Evolutionary conservation across 768 basidiomycete genomes (phyloP).

Genomic region (Boletus tylopilopsis): DNA sequence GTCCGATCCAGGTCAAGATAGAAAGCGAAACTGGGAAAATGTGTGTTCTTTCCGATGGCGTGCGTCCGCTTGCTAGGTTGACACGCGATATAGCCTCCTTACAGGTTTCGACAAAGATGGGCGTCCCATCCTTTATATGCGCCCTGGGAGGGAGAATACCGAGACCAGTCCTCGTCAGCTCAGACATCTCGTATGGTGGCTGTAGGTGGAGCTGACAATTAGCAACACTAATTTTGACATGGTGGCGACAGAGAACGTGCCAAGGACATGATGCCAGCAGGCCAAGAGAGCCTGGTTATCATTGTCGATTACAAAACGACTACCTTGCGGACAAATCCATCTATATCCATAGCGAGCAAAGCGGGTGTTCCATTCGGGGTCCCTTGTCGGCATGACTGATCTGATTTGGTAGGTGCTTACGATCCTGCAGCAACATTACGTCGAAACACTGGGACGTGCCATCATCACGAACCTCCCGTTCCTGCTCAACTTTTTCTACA

Average conservation of each 20-base stretch:
- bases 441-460: slow-evolving; percentile 82
- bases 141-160: slow-evolving; percentile 85
- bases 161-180: slow-evolving; percentile 73
- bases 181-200: slow-evolving; percentile 80
- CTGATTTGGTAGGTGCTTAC: slow-evolving; percentile 49
- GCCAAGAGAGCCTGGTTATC: slow-evolving; percentile 79
- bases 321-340: slow-evolving; percentile 79
- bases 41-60: slow-evolving; percentile 38
- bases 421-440: slow-evolving; percentile 87
- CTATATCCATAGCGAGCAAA: slow-evolving; percentile 75
- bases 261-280: slow-evolving; percentile 82
- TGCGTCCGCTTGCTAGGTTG: not conserved
- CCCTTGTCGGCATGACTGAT: not conserved
- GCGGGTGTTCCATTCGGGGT: slow-evolving; percentile 27
- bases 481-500: slow-evolving; percentile 74
- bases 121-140: slow-evolving; percentile 86
- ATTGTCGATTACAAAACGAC: slow-evolving; percentile 84
- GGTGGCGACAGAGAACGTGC: slow-evolving; percentile 67
- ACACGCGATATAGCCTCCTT: slow-evolving; percentile 50
- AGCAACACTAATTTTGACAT: slow-evolving; percentile 6
- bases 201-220: slow-evolving; percentile 46
- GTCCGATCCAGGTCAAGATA: slow-evolving; percentile 48
- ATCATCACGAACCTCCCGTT: slow-evolving; percentile 78
- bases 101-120: slow-evolving; percentile 86
- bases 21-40: slow-evolving; percentile 89